These are phyloP conservation scores for Jacaranda copaia DNA, from an alignment of 257 asterid species.

Conservation along the genomic window DNA sequence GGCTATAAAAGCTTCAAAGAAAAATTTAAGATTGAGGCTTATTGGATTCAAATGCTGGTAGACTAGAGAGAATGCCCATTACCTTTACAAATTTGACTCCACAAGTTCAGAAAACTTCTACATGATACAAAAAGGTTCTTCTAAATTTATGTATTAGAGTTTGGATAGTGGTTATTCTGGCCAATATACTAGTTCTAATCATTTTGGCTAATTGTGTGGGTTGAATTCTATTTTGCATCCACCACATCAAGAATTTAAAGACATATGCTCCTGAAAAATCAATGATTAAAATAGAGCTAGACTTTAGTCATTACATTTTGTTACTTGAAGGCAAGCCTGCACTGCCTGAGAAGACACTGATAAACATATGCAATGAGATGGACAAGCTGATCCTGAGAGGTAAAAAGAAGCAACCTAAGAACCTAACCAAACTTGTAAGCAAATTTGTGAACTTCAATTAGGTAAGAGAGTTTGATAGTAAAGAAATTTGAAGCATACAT, in stretches of 20 bases:
- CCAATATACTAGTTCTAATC: constrained; percentile 31
- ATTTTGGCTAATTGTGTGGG: constrained; percentile 1
- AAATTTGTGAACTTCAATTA: constrained; percentile 29
- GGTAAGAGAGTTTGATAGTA: constrained; percentile 34
- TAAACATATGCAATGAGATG: constrained; percentile 20
- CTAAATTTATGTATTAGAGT: constrained; percentile 20
- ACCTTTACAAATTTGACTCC: constrained; percentile 24
- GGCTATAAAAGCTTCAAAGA: constrained; percentile 15
- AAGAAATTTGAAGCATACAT: constrained; percentile 29
- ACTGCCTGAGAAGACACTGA: constrained; percentile 20
- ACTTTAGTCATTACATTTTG: constrained; percentile 36
- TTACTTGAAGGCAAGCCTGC: constrained; percentile 37
- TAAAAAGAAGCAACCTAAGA: constrained; percentile 24
- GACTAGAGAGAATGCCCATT: constrained; percentile 44
- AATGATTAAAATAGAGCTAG: background rate
- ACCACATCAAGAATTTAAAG: background rate
- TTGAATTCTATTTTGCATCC: background rate
- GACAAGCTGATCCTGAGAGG: constrained; percentile 32
- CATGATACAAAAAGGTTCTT: constrained; percentile 33
- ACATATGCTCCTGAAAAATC: background rate
- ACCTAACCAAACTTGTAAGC: constrained; percentile 33
- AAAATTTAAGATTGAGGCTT: constrained; percentile 35
- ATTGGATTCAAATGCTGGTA: constrained; percentile 40
- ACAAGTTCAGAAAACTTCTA: constrained; percentile 21
- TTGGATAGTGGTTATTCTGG: constrained; percentile 34